Conservation (phyloP, 495 filamentous ascomycete species). For the Aspergillus cavernicola region DNA sequence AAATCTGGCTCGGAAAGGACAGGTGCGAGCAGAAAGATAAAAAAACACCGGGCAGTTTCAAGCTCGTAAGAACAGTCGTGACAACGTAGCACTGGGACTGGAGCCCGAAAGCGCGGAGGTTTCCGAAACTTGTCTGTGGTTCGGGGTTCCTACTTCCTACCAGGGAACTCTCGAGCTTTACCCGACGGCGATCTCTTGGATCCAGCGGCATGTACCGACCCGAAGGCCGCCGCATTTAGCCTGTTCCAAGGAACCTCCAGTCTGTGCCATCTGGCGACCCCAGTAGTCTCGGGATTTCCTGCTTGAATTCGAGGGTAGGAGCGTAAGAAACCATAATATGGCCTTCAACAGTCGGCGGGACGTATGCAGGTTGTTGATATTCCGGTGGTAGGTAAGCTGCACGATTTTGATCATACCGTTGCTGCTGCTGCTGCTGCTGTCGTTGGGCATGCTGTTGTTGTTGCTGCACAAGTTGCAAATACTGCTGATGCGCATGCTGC, state of each 20-base stretch:
- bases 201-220: not conserved
- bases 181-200: not conserved
- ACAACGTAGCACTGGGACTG: not conserved
- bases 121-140: not conserved
- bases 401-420: constrained; percentile 36
- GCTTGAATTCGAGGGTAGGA: constrained; percentile 38
- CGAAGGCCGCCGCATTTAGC: constrained; percentile 22
- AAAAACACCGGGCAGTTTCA: not conserved
- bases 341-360: constrained; percentile 25
- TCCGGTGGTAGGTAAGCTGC: constrained; percentile 36
- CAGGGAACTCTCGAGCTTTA: not conserved
- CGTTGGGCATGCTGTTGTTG: not conserved
- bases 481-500: constrained; percentile 36
- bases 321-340: constrained; percentile 40
- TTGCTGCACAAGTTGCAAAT: constrained; percentile 31
- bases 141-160: not conserved
- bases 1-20: constrained; percentile 8
- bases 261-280: constrained; percentile 45
- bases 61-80: not conserved
- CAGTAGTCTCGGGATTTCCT: constrained; percentile 32
- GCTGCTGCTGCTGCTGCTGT: constrained; percentile 15
- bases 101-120: not conserved
- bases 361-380: constrained; percentile 33
- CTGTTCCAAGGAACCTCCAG: constrained; percentile 45
- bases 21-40: constrained; percentile 4